These are phyloP conservation scores for Astrothelium macrocarpum DNA, from an alignment of 495 filamentous ascomycete genomes.

Conservation along the genomic window DNA sequence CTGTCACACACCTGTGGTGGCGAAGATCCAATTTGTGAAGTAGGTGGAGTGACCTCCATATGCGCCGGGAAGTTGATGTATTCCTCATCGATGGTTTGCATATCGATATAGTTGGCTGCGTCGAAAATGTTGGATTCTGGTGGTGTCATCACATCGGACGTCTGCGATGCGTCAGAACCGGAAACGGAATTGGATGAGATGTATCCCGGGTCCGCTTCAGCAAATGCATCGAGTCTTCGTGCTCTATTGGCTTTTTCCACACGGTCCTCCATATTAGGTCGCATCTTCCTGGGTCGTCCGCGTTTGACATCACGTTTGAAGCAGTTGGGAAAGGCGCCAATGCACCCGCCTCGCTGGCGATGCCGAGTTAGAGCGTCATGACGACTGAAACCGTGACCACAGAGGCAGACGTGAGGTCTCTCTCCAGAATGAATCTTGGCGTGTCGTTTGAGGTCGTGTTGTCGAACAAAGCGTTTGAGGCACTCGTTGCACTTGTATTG, in stretches of 20 bases:
- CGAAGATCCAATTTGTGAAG: neutral
- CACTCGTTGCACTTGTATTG: conserved; percentile 86
- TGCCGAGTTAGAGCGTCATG: conserved; percentile 93
- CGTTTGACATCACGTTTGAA: conserved; percentile 27
- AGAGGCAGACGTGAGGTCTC: conserved; percentile 85
- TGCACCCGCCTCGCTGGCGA: conserved; percentile 87
- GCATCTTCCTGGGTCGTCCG: conserved; percentile 33
- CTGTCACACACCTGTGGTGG: neutral
- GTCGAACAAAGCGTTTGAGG: conserved; percentile 87
- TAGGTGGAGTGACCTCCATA: neutral
- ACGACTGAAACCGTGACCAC: conserved; percentile 81
- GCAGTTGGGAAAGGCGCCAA: conserved; percentile 58
- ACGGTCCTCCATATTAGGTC: conserved; percentile 30
- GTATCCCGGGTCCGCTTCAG: neutral
- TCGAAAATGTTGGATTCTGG: neutral
- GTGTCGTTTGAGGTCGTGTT: conserved; percentile 94
- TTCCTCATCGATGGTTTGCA: neutral
- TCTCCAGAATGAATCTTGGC: conserved; percentile 91
- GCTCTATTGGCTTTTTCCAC: conserved; percentile 26
- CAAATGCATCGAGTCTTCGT: conserved; percentile 3
- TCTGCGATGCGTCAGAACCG: neutral
- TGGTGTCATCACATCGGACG: neutral
- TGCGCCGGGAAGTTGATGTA: neutral
- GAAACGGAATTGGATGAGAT: neutral
- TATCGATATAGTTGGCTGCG: neutral